A percentile compares a stretch with the other conserved stretches of the same genome.
Evolutionary conservation across 2,329 filamentous ascomycete species (phyloP).

Genomic region (Penicillium expansum): DNA sequence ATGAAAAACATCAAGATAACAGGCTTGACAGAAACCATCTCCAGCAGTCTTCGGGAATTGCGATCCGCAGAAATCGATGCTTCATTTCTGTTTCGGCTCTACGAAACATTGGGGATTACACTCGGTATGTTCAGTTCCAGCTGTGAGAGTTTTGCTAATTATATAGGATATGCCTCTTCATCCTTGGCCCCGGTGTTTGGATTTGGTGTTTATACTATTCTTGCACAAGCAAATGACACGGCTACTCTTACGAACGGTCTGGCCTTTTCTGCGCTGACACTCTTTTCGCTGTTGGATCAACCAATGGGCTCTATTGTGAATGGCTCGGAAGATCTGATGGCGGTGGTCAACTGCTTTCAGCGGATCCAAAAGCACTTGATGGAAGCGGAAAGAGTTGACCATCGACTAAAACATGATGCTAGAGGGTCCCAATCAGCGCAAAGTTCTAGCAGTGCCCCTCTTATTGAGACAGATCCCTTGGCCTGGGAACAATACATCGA

Average conservation of each 20-base stretch:
- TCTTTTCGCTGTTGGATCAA: conserved; percentile 20
- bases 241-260: conserved; percentile 16
- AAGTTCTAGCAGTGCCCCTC: background rate
- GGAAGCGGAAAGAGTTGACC: conserved; percentile 13
- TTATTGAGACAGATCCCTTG: conserved; percentile 4
- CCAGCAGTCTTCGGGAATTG: conserved; percentile 13
- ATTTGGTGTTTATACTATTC: conserved; percentile 15
- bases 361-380: conserved; percentile 21
- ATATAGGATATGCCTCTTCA: conserved; percentile 19
- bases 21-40: conserved; percentile 15
- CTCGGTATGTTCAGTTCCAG: conserved; percentile 7
- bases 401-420: conserved; percentile 1
- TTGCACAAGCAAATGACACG: conserved; percentile 11
- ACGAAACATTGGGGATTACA: conserved; percentile 13
- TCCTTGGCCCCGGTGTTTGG: conserved; percentile 17
- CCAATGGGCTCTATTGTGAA: conserved; percentile 16
- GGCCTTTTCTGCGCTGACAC: conserved; percentile 21
- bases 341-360: conserved; percentile 21
- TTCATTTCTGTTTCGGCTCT: conserved; percentile 14
- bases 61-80: conserved; percentile 15
- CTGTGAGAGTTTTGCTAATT: background rate
- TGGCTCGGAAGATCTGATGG: conserved; percentile 16
- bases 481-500: background rate
- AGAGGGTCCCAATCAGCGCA: background rate
- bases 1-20: conserved; percentile 25